Evolutionary conservation across 192 early-diverging fungal genomes (phyloP).

Genomic region (Coemansia sp.): DNA sequence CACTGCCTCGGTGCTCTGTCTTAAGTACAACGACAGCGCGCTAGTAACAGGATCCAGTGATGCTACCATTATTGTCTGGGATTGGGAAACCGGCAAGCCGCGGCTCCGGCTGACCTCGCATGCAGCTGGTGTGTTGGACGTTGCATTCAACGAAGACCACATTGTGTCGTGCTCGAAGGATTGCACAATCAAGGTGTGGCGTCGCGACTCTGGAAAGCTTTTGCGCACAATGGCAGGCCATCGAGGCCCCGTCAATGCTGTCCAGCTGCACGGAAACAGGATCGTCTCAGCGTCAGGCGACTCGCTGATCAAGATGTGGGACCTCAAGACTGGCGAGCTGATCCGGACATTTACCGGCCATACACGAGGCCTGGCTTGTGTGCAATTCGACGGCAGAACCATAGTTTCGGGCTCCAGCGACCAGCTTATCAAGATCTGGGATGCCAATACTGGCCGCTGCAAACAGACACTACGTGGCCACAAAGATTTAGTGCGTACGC

Average conservation of each 20-base stretch:
- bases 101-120: constrained; percentile 69
- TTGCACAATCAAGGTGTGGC: constrained; percentile 87
- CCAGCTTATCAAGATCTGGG: constrained; percentile 81
- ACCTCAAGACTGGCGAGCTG: constrained; percentile 65
- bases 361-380: constrained; percentile 75
- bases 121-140: constrained; percentile 76
- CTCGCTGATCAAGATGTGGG: constrained; percentile 77
- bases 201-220: constrained; percentile 59
- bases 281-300: constrained; percentile 88
- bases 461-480: constrained; percentile 64
- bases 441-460: constrained; percentile 65
- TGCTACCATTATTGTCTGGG: constrained; percentile 82
- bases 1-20: constrained; percentile 69
- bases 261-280: constrained; percentile 68
- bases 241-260: constrained; percentile 91
- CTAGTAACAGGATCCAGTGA: constrained; percentile 88
- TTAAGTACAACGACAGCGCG: constrained; percentile 73
- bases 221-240: constrained; percentile 75
- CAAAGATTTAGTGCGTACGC: constrained; percentile 76
- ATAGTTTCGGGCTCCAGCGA: constrained; percentile 84
- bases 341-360: constrained; percentile 80
- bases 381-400: constrained; percentile 75
- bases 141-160: constrained; percentile 71
- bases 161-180: constrained; percentile 93
- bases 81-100: constrained; percentile 55